These are phyloP conservation scores for Aspergillus brunneoviolaceus DNA, from an alignment of 2,329 filamentous ascomycete species.

Conservation along the genomic window DNA sequence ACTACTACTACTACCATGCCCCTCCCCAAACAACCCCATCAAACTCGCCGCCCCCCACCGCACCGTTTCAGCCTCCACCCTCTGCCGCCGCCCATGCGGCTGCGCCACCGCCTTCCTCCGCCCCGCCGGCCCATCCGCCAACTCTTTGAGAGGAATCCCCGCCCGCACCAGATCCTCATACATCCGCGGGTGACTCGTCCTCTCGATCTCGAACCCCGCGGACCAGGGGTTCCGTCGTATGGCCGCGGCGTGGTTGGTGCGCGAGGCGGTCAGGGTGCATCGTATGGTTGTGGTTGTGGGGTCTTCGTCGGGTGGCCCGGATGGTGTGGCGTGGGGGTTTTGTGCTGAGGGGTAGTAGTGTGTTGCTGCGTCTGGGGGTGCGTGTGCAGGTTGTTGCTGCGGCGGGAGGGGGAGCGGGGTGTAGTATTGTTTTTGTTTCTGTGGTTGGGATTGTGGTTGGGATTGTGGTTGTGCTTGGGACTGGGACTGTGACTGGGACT, in stretches of 20 bases:
- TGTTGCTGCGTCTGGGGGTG: not conserved
- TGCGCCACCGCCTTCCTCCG: slow-evolving; percentile 24
- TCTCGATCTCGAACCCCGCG: slow-evolving; percentile 25
- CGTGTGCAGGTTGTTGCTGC: not conserved
- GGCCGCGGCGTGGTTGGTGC: slow-evolving; percentile 30
- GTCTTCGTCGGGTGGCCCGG: not conserved
- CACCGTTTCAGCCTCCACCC: slow-evolving; percentile 20
- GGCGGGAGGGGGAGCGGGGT: not conserved
- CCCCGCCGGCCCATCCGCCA: slow-evolving; percentile 34
- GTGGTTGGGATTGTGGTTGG: not conserved
- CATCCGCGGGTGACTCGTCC: slow-evolving; percentile 18
- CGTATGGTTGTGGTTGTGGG: slow-evolving; percentile 13
- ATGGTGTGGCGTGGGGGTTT: not conserved
- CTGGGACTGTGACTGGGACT: not conserved
- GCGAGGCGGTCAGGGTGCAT: slow-evolving; percentile 28
- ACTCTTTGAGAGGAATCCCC: slow-evolving; percentile 26
- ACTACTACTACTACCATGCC: not conserved
- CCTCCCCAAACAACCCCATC: slow-evolving; percentile 14
- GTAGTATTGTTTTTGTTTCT: not conserved
- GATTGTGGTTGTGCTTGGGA: not conserved
- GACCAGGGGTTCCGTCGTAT: slow-evolving; percentile 36
- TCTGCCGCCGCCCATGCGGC: slow-evolving; percentile 18
- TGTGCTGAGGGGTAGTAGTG: not conserved
- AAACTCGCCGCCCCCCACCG: slow-evolving; percentile 29
- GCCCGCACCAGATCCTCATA: slow-evolving; percentile 32